These are phyloP conservation scores for Datura wrightii DNA, from an alignment of 257 asterid species.

Conservation along the genomic window DNA sequence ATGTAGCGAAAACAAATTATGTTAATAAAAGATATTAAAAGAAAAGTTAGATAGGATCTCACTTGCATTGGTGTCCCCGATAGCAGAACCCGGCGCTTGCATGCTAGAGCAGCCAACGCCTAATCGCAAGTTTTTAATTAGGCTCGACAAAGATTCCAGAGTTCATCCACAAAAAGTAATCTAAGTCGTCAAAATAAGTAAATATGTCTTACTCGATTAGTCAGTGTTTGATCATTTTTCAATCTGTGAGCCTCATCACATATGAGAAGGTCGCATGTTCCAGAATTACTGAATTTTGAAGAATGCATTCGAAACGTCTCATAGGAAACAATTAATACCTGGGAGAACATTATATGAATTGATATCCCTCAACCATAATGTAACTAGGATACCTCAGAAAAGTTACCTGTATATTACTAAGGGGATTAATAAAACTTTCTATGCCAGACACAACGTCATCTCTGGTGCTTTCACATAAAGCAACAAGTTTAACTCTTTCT, in stretches of 20 bases:
- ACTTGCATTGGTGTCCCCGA: constrained; percentile 99
- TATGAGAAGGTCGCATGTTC: constrained; percentile 94
- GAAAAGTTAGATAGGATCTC: constrained; percentile 44
- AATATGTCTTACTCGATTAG: constrained; percentile 80
- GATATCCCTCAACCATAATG: constrained; percentile 25
- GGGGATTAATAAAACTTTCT: constrained; percentile 62
- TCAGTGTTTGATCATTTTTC: constrained; percentile 93
- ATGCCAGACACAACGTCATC: constrained; percentile 86
- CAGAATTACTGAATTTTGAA: constrained; percentile 68
- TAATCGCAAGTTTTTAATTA: constrained; percentile 48
- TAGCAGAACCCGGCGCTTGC: constrained; percentile 85
- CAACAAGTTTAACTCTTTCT: constrained; percentile 89
- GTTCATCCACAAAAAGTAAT: constrained; percentile 11
- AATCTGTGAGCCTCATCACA: constrained; percentile 99
- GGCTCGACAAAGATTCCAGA: constrained; percentile 6
- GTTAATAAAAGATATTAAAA: constrained; percentile 19
- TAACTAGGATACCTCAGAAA: constrained; percentile 17
- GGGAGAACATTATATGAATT: constrained; percentile 33
- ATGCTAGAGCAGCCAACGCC: constrained; percentile 91
- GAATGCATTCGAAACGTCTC: constrained; percentile 98
- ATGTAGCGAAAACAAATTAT: constrained; percentile 28
- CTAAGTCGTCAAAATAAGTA: background rate
- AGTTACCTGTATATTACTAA: constrained; percentile 69
- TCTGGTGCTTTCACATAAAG: constrained; percentile 92
- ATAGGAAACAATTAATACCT: constrained; percentile 93